Conservation (phyloP, 2,329 filamentous ascomycete species). For the Aplosporella prunicola region DNA sequence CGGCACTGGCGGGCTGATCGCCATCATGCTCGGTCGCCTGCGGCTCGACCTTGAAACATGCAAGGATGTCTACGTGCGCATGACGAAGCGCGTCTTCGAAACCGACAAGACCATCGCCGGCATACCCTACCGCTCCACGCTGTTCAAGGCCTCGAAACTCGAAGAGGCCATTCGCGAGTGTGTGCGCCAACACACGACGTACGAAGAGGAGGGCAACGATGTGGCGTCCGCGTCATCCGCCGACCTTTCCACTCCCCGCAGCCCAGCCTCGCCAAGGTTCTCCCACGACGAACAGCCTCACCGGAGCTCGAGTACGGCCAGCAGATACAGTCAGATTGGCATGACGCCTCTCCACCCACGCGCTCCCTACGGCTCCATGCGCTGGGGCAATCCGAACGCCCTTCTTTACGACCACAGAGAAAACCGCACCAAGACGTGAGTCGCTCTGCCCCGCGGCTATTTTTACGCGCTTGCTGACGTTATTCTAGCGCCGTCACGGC, state of each 20-base stretch:
- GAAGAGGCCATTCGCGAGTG: conserved; percentile 89
- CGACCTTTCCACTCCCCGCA: conserved; percentile 28
- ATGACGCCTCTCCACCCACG: conserved; percentile 48
- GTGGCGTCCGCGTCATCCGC: conserved; percentile 34
- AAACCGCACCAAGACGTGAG: conserved; percentile 81
- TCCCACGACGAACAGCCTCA: conserved; percentile 27
- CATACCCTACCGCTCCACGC: conserved; percentile 83
- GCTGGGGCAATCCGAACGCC: conserved; percentile 75
- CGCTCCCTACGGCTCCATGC: conserved; percentile 32
- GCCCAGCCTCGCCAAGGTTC: conserved; percentile 19
- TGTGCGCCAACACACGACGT: conserved; percentile 70
- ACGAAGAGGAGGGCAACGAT: conserved; percentile 77
- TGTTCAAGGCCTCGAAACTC: conserved; percentile 94
- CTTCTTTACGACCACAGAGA: conserved; percentile 80
- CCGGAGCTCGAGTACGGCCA: conserved; percentile 68
- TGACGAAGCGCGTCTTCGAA: conserved; percentile 91
- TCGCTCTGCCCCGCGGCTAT: conserved; percentile 14
- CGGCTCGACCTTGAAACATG: conserved; percentile 91
- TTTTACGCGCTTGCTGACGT: conserved; percentile 14
- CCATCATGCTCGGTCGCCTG: conserved; percentile 88
- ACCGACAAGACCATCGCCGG: conserved; percentile 97
- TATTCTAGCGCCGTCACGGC: conserved; percentile 70
- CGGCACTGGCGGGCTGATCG: conserved; percentile 90
- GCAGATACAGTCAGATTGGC: conserved; percentile 71
- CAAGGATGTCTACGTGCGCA: conserved; percentile 91